A percentile compares a stretch with the other conserved stretches of the same genome.
These are phyloP conservation scores for Fusarium sp. DNA, from an alignment of 2,329 filamentous ascomycete genomes.

Conservation along the genomic window DNA sequence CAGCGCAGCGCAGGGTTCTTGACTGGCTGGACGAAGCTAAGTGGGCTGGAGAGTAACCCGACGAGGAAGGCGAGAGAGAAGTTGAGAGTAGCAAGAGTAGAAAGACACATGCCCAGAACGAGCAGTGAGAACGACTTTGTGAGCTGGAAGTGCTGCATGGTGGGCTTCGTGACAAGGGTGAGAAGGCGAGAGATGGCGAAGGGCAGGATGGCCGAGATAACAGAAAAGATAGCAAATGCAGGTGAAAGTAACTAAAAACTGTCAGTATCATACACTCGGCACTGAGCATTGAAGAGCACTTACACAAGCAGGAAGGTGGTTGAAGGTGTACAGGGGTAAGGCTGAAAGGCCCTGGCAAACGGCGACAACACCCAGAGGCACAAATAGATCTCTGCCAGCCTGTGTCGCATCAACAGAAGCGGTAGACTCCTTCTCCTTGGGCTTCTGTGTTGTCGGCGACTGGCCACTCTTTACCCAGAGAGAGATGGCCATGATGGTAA, in stretches of 20 bases:
- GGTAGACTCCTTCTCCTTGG: constrained; percentile 51
- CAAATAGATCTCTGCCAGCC: constrained; percentile 75
- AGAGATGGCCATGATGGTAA: constrained; percentile 94
- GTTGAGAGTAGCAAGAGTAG: constrained; percentile 93
- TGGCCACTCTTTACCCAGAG: constrained; percentile 93
- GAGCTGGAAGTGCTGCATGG: constrained; percentile 79
- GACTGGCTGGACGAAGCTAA: constrained; percentile 79
- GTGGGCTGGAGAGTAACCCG: constrained; percentile 82
- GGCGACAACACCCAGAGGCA: constrained; percentile 81
- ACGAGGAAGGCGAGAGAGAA: constrained; percentile 92
- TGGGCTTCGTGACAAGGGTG: constrained; percentile 66
- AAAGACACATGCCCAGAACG: constrained; percentile 90
- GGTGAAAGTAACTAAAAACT: constrained; percentile 68
- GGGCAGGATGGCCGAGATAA: constrained; percentile 70
- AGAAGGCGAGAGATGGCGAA: constrained; percentile 70
- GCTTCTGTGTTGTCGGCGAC: constrained; percentile 47
- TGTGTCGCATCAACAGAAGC: constrained; percentile 36
- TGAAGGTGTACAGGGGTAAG: constrained; percentile 89
- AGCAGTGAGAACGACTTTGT: constrained; percentile 95
- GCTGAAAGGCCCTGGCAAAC: constrained; percentile 82
- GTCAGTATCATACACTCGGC: constrained; percentile 10
- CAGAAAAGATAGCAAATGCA: constrained; percentile 71
- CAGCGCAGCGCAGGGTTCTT: constrained; percentile 57
- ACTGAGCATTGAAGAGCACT: constrained; percentile 49
- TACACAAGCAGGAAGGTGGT: constrained; percentile 77